Percentiles rank a stretch among this genome's conserved stretches.
These are phyloP conservation scores for Cercospora sesami DNA, from an alignment of 2,329 filamentous ascomycete genomes.

Conservation along the genomic window DNA sequence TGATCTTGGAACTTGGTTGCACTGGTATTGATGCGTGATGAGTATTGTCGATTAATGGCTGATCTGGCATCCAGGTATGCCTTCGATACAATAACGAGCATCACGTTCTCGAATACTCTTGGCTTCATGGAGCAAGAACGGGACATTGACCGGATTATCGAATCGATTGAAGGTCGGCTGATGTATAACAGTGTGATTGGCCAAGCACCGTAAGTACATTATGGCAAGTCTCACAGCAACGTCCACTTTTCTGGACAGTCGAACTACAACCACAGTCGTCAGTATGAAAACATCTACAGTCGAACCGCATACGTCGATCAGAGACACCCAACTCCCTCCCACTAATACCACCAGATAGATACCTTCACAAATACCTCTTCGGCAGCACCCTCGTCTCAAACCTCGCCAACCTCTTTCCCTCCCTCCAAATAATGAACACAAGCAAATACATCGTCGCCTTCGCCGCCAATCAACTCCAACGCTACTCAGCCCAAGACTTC, in stretches of 20 bases:
- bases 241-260: background rate
- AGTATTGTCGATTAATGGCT: background rate
- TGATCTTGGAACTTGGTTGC: constrained; percentile 30
- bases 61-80: constrained; percentile 14
- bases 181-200: constrained; percentile 30
- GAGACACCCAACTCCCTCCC: background rate
- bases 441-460: constrained; percentile 31
- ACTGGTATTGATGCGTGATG: constrained; percentile 17
- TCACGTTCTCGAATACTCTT: constrained; percentile 29
- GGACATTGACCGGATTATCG: constrained; percentile 25
- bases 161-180: constrained; percentile 25
- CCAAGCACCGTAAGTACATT: constrained; percentile 21
- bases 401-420: constrained; percentile 24
- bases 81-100: constrained; percentile 30
- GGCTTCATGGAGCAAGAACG: constrained; percentile 27
- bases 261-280: background rate
- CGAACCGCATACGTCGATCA: background rate
- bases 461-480: constrained; percentile 24
- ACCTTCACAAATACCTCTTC: constrained; percentile 28
- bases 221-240: background rate
- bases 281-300: background rate
- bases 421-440: constrained; percentile 24
- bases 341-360: background rate
- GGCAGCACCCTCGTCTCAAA: constrained; percentile 24
- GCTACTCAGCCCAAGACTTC: constrained; percentile 25